phyloP scores from a whole-genome alignment of 352 stramenopile species.

The Phytophthora pseudosyringae region DNA sequence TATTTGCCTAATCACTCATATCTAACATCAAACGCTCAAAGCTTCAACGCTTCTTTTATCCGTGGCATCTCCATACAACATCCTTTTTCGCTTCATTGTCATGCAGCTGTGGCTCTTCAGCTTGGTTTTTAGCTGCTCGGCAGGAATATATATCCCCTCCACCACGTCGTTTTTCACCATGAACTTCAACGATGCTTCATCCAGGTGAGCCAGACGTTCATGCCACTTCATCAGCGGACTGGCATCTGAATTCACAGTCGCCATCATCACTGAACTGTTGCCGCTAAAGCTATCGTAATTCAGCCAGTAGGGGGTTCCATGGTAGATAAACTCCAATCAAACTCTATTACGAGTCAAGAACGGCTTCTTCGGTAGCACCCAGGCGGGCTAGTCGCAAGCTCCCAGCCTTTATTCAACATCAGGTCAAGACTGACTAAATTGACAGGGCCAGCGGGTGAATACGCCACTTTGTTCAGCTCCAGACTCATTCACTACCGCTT shows the following conservation, averaged over 20 bases:
- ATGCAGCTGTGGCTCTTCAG: conserved; percentile 15
- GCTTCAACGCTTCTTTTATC: conserved; percentile 1
- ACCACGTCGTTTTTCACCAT: conserved; percentile 13
- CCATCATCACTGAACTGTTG: background rate
- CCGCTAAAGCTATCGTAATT: conserved; percentile 10
- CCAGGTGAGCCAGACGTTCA: conserved; percentile 6
- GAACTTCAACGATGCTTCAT: conserved; percentile 12
- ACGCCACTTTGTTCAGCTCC: background rate
- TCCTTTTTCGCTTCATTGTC: background rate
- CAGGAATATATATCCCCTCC: conserved; percentile 3
- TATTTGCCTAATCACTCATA: too few species aligned
- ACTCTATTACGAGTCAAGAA: conserved; percentile 1
- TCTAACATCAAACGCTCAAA: too few species aligned
- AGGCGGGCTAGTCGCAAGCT: background rate
- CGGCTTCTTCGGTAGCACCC: conserved; percentile 3
- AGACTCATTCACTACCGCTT: background rate
- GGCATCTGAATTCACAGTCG: conserved; percentile 1
- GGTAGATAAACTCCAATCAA: background rate
- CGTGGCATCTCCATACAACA: conserved; percentile 7
- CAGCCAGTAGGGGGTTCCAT: conserved; percentile 3
- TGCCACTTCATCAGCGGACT: conserved; percentile 14
- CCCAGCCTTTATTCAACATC: conserved; percentile 6
- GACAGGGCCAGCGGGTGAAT: conserved; percentile 4
- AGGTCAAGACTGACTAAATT: conserved; percentile 7
- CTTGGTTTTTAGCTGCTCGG: conserved; percentile 5